Conservation (phyloP, 257 asterid species). For the Orobanche coerulescens region DNA sequence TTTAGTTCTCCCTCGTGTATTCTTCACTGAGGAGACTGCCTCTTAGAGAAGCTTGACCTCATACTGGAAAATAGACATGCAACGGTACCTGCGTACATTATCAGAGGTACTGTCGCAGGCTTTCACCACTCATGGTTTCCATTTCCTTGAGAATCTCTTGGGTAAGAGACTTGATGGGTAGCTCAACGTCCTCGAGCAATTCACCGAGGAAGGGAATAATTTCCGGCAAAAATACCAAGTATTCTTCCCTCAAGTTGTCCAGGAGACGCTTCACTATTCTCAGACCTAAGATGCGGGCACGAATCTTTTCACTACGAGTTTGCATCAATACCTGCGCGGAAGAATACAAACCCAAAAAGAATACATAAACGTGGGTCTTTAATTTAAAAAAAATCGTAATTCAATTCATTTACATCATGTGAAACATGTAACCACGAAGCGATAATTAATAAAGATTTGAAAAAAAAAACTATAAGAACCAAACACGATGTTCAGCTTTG, state of each 20-base stretch:
- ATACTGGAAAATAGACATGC: not conserved
- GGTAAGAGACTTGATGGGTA: constrained; percentile 70
- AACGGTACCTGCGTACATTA: not conserved
- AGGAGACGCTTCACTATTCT: constrained; percentile 53
- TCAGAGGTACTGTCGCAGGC: constrained; percentile 74
- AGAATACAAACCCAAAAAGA: not conserved
- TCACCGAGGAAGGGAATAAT: constrained; percentile 88
- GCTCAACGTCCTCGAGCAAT: constrained; percentile 75
- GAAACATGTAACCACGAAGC: not conserved
- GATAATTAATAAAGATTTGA: too few species aligned
- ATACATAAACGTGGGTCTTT: not conserved
- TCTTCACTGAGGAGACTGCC: too few species aligned
- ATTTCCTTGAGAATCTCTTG: constrained; percentile 77
- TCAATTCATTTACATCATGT: not conserved
- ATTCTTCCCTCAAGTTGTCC: constrained; percentile 83
- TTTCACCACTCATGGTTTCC: constrained; percentile 80
- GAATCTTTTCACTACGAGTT: constrained; percentile 74
- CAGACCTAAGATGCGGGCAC: constrained; percentile 69
- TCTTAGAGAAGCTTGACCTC: not conserved
- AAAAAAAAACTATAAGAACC: too few species aligned
- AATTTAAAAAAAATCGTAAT: not conserved
- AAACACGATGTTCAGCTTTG: too few species aligned
- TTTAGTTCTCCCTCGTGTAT: too few species aligned
- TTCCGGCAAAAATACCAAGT: constrained; percentile 60
- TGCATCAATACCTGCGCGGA: constrained; percentile 77